Percentiles rank a stretch among this genome's conserved stretches.
Evolutionary conservation across 1,284 basidiomycete species (phyloP).

Genomic region (Boletellus sp.): DNA sequence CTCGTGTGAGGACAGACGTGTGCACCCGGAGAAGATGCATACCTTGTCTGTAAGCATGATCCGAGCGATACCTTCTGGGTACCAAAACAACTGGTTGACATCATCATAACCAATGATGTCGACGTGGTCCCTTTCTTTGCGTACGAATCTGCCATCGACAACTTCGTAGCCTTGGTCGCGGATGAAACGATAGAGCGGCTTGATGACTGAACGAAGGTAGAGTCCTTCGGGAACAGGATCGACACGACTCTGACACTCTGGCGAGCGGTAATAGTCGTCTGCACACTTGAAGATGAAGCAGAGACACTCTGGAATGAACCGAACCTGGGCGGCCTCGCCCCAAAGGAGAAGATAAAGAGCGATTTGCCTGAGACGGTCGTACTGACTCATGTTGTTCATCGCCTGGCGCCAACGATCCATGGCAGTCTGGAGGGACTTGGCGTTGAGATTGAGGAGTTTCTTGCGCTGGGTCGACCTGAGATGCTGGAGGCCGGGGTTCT

Average conservation of each 20-base stretch:
- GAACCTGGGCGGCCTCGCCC: conserved; percentile 98
- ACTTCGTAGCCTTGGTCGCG: conserved; percentile 98
- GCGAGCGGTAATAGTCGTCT: conserved; percentile 98
- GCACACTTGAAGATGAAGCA: conserved; percentile 99
- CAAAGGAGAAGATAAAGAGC: conserved; percentile 95
- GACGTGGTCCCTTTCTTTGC: conserved; percentile 91
- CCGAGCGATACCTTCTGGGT: conserved; percentile 95
- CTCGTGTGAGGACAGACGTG: conserved; percentile 2
- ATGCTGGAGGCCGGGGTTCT: conserved; percentile 87
- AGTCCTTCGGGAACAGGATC: conserved; percentile 95
- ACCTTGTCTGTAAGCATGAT: conserved; percentile 90
- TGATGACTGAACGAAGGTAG: conserved; percentile 88
- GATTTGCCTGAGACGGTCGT: conserved; percentile 95
- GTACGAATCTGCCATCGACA: conserved; percentile 91
- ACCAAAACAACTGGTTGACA: conserved; percentile 99
- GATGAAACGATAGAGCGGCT: conserved; percentile 96
- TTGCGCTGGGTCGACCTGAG: conserved; percentile 64
- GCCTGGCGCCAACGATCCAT: conserved; percentile 94
- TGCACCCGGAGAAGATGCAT: conserved; percentile 11
- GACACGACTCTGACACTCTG: conserved; percentile 94
- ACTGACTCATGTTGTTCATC: conserved; percentile 99
- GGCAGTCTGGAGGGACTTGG: conserved; percentile 87
- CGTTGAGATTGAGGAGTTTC: conserved; percentile 44
- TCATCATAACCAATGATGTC: conserved; percentile 98
- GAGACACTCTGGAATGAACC: conserved; percentile 96